A percentile compares a stretch with the other conserved stretches of the same genome.
These are phyloP conservation scores for Physcia stellaris DNA, from an alignment of 495 filamentous ascomycete genomes.

Conservation along the genomic window DNA sequence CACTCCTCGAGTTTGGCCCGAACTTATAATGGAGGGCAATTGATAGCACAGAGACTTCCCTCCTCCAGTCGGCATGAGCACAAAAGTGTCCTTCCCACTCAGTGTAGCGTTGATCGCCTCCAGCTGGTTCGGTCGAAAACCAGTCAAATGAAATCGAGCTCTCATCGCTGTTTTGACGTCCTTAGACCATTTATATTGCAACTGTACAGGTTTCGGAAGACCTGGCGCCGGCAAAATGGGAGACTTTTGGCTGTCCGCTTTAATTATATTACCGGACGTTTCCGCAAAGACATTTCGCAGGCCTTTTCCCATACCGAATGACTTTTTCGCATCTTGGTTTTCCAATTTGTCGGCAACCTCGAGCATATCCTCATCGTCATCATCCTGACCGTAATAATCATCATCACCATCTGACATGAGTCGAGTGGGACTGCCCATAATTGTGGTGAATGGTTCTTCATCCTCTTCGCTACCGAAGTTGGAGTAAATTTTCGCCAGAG, in stretches of 20 bases:
- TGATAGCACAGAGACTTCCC: slow-evolving; percentile 97
- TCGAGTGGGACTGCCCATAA: slow-evolving; percentile 31
- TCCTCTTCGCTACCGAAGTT: slow-evolving; percentile 2
- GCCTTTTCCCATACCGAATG: slow-evolving; percentile 15
- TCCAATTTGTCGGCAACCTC: slow-evolving; percentile 46
- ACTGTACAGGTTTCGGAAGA: slow-evolving; percentile 18
- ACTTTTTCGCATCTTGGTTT: slow-evolving; percentile 22
- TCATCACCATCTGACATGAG: slow-evolving; percentile 16
- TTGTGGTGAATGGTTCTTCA: slow-evolving; percentile 30
- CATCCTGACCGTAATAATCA: slow-evolving; percentile 51
- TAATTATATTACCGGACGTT: slow-evolving; percentile 35
- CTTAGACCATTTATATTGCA: slow-evolving; percentile 60
- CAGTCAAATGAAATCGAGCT: slow-evolving; percentile 66
- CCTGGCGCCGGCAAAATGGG: slow-evolving; percentile 2
- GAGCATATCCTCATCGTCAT: slow-evolving; percentile 58
- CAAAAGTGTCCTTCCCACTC: slow-evolving; percentile 73
- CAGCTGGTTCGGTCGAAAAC: slow-evolving; percentile 83
- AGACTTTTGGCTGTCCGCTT: slow-evolving; percentile 5
- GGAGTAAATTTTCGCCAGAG: slow-evolving; percentile 4
- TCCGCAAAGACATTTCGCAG: slow-evolving; percentile 37
- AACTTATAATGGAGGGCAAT: slow-evolving; percentile 70
- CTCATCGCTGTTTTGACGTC: slow-evolving; percentile 69
- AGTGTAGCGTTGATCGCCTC: slow-evolving; percentile 93
- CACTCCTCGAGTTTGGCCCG: slow-evolving; percentile 69
- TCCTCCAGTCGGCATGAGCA: slow-evolving; percentile 94